Evolutionary conservation across 345 rosid genomes (phyloP).

Genomic region (sweet orange (Citrus sinensis)): DNA sequence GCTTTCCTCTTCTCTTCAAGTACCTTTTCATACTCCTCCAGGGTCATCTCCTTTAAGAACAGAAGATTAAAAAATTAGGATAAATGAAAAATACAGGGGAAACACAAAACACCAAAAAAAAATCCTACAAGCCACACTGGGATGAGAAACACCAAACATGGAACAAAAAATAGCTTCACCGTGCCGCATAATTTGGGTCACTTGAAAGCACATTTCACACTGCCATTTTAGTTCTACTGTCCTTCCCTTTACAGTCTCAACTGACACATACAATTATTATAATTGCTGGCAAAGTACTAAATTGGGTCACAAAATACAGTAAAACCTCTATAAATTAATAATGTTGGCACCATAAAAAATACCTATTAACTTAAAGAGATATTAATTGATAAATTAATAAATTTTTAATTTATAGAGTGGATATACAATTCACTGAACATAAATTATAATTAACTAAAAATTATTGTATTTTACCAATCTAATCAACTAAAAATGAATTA

Average conservation of each 20-base stretch:
- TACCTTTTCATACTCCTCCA: constrained; percentile 92
- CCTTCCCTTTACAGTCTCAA: not conserved
- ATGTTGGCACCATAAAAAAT: no score
- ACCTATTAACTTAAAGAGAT: no score
- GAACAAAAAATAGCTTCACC: not conserved
- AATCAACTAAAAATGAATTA: no score
- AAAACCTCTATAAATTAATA: no score
- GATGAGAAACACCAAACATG: not conserved
- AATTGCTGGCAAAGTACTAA: not conserved
- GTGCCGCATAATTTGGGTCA: not conserved
- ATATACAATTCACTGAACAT: no score
- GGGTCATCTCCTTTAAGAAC: constrained; percentile 74
- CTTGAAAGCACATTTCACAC: not conserved
- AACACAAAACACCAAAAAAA: not conserved
- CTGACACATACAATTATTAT: no score
- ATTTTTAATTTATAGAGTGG: no score
- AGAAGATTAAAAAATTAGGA: not conserved
- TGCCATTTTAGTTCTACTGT: not conserved
- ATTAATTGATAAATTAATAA: no score
- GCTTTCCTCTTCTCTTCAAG: constrained; percentile 82
- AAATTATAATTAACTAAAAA: no score
- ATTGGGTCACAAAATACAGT: not conserved
- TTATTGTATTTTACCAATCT: no score
- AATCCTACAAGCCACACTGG: not conserved
- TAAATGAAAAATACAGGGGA: not conserved